A percentile compares a stretch with the other conserved stretches of the same genome.
phyloP scores from a whole-genome alignment of 192 early-diverging fungal species.

The Rhizoclosmatium globosum region DNA sequence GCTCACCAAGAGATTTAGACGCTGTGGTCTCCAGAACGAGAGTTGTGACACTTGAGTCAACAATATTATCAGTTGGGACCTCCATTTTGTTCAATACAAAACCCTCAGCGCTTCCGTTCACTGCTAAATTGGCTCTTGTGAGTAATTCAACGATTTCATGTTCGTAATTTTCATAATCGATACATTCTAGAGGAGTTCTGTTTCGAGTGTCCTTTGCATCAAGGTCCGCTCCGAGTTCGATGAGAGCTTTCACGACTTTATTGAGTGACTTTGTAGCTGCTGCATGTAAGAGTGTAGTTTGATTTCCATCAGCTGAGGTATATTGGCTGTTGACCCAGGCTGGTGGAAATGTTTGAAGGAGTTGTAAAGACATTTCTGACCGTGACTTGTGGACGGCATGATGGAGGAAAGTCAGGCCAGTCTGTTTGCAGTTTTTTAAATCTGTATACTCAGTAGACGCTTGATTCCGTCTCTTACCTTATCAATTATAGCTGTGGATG shows the following conservation, averaged over 20 bases:
- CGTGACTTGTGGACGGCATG: not conserved
- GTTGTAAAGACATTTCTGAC: not conserved
- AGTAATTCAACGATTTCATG: not conserved
- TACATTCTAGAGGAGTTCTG: conserved; percentile 6
- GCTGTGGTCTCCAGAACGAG: no score
- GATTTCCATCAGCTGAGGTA: no score
- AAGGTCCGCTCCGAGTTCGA: not conserved
- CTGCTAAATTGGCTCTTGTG: no score
- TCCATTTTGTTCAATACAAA: no score
- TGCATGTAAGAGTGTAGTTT: not conserved
- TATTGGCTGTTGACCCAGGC: not conserved
- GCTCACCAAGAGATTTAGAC: no score
- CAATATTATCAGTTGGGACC: no score
- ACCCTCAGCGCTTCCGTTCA: no score
- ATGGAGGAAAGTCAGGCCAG: not conserved
- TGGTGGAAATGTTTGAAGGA: not conserved
- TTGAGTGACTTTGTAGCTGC: not conserved
- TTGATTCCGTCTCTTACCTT: not conserved
- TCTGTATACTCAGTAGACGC: not conserved
- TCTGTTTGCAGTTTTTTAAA: not conserved
- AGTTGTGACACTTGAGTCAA: no score
- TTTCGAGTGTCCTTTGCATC: not conserved
- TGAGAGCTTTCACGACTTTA: not conserved
- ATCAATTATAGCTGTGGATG: not conserved
- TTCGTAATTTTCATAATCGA: not conserved